Percentiles rank a stretch among this genome's conserved stretches.
Evolutionary conservation across 2,329 filamentous ascomycete species (phyloP).

Genomic region (Endoconidiophora laricicola): DNA sequence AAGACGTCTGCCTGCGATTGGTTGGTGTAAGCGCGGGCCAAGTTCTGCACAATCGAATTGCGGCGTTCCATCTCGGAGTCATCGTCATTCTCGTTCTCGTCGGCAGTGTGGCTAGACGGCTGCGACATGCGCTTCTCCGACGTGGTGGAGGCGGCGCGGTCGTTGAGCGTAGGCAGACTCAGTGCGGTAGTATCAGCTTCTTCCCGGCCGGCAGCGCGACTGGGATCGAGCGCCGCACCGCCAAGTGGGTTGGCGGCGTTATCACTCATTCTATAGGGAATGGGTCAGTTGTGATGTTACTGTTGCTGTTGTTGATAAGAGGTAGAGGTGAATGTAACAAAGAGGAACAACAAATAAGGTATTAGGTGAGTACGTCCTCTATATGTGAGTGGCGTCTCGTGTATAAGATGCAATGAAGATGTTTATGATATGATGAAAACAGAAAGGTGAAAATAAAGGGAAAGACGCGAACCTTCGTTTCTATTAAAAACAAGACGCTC

Average conservation of each 20-base stretch:
- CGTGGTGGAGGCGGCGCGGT: slow-evolving; percentile 1
- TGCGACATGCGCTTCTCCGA: slow-evolving; percentile 12
- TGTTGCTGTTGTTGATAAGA: neutral
- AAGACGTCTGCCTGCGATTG: slow-evolving; percentile 23
- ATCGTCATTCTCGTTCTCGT: slow-evolving; percentile 22
- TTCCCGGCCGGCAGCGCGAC: neutral
- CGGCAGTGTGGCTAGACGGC: slow-evolving; percentile 15
- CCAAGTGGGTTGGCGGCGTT: too few species aligned
- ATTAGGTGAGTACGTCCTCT: too few species aligned
- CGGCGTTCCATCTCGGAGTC: slow-evolving; percentile 32
- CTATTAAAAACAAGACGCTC: neutral
- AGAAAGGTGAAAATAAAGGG: neutral
- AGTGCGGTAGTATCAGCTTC: slow-evolving; percentile 1
- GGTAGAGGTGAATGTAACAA: neutral
- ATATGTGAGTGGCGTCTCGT: too few species aligned
- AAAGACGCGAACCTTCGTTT: neutral
- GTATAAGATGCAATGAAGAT: too few species aligned
- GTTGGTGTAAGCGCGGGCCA: slow-evolving; percentile 38
- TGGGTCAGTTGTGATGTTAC: neutral
- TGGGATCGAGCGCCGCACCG: neutral
- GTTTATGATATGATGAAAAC: neutral
- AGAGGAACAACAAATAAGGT: too few species aligned
- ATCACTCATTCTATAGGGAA: slow-evolving; percentile 4
- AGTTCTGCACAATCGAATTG: slow-evolving; percentile 34
- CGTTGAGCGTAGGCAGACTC: neutral